phyloP scores from a whole-genome alignment of 148 eudicot genomes.

The Rhododendron henanense region DNA sequence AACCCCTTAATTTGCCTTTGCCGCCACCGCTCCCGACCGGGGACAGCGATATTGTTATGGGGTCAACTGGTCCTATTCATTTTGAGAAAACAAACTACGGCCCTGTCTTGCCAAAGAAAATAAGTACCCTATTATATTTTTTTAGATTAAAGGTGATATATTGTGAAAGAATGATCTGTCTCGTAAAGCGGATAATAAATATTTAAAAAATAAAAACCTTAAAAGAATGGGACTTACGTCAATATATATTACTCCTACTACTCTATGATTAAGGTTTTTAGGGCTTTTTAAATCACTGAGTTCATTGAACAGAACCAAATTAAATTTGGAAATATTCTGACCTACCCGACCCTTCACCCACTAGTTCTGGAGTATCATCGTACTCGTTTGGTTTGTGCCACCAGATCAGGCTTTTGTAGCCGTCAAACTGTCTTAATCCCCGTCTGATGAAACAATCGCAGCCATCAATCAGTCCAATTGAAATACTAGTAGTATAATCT shows the following conservation, averaged over 20 bases:
- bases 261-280: too few species aligned
- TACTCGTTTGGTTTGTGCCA: not conserved
- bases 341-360: not conserved
- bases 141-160: too few species aligned
- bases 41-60: not conserved
- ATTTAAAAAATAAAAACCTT: too few species aligned
- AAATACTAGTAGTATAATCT: too few species aligned
- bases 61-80: not conserved
- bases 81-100: not conserved
- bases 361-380: not conserved
- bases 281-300: not conserved
- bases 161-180: accelerated
- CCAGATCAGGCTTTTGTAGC: not conserved
- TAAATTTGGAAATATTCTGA: not conserved
- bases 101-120: too few species aligned
- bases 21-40: not conserved
- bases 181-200: too few species aligned
- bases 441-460: not conserved
- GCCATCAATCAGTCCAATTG: not conserved
- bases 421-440: not conserved
- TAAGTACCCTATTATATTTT: too few species aligned
- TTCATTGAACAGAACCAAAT: not conserved
- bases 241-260: too few species aligned
- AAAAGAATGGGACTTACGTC: accelerated
- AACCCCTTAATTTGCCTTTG: not conserved